These are phyloP conservation scores for Leccinum rimulosum DNA, from an alignment of 768 basidiomycete genomes.

Conservation along the genomic window DNA sequence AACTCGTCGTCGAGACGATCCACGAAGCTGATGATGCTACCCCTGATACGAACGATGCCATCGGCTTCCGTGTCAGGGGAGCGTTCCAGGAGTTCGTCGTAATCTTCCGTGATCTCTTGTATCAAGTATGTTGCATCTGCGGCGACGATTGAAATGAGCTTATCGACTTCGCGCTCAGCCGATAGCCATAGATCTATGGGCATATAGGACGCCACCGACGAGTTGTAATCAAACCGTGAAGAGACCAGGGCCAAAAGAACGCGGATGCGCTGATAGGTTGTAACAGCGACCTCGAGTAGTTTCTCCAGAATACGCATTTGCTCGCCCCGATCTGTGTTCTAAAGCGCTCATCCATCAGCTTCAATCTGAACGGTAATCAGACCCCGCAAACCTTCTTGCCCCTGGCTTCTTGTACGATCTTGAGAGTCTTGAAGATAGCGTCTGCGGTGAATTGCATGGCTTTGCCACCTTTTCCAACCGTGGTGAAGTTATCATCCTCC, in stretches of 20 bases:
- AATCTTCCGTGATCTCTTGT: slow-evolving; percentile 84
- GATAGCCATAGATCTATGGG: slow-evolving; percentile 88
- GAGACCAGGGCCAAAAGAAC: slow-evolving; percentile 92
- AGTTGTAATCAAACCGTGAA: slow-evolving; percentile 96
- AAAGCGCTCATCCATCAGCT: slow-evolving; percentile 1
- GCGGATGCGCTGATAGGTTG: slow-evolving; percentile 90
- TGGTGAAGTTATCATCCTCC: slow-evolving; percentile 71
- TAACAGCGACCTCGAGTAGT: slow-evolving; percentile 79
- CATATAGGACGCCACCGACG: slow-evolving; percentile 82
- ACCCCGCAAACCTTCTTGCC: slow-evolving; percentile 82
- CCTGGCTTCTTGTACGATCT: slow-evolving; percentile 88
- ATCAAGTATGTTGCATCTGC: slow-evolving; percentile 74
- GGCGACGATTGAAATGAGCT: slow-evolving; percentile 77
- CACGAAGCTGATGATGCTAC: slow-evolving; percentile 93
- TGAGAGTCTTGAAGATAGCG: slow-evolving; percentile 88
- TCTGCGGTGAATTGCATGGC: slow-evolving; percentile 78
- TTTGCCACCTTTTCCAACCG: slow-evolving; percentile 90
- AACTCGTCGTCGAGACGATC: slow-evolving; percentile 98
- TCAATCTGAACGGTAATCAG: slow-evolving; percentile 6
- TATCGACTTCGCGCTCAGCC: slow-evolving; percentile 86
- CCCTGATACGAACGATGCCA: slow-evolving; percentile 83
- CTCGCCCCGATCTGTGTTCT: slow-evolving; percentile 97
- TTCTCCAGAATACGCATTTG: slow-evolving; percentile 91
- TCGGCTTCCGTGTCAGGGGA: slow-evolving; percentile 66
- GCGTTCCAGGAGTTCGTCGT: slow-evolving; percentile 87